phyloP scores from a whole-genome alignment of 306 rosid species.

The Begonia loranthoides region DNA sequence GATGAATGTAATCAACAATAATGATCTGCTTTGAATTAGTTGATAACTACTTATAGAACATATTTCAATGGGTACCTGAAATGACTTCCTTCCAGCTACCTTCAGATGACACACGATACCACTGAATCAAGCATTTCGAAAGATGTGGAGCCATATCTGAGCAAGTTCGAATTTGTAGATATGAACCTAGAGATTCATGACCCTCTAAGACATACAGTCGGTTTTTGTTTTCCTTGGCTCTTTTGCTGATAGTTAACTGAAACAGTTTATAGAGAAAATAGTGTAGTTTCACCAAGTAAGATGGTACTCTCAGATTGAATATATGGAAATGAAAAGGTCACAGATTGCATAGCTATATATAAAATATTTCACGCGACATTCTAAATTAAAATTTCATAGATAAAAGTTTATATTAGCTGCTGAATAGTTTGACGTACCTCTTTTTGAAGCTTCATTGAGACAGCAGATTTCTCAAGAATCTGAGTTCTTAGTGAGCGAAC shows the following conservation, averaged over 20 bases:
- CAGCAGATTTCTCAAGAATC: conserved; percentile 66
- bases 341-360: no score
- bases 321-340: no score
- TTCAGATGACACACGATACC: conserved; percentile 80
- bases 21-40: not conserved
- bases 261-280: no score
- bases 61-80: conserved; percentile 39
- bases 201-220: conserved; percentile 44
- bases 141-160: conserved; percentile 49
- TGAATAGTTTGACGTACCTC: conserved; percentile 37
- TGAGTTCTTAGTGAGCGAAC: conserved; percentile 77
- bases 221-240: conserved; percentile 53
- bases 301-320: no score
- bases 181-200: conserved; percentile 66
- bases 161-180: conserved; percentile 41
- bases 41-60: no score
- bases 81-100: conserved; percentile 77
- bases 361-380: no score
- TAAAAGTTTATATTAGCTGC: no score
- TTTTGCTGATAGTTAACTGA: conserved; percentile 79
- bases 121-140: conserved; percentile 67
- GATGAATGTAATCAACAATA: conserved; percentile 15
- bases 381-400: no score
- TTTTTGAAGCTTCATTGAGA: conserved; percentile 79
- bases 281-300: no score